Conservation (phyloP, 1,284 basidiomycete genomes). For the Cutaneotrichosporon cavernicola region DNA sequence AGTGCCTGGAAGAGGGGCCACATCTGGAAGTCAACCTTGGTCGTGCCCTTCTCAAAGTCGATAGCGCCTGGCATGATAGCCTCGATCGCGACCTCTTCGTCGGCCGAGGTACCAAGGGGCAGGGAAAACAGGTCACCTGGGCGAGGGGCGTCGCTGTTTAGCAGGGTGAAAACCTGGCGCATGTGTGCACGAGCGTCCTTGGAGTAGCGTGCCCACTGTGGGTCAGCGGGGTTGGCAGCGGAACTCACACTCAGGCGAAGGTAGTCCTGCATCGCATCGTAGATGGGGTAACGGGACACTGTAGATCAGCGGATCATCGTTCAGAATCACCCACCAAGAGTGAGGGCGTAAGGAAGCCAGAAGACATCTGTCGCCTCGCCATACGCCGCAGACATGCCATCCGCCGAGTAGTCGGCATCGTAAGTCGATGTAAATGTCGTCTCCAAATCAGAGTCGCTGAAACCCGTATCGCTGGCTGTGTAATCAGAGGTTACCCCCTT, state of each 20-base stretch:
- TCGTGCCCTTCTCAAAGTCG: constrained; percentile 53
- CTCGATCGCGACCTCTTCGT: constrained; percentile 42
- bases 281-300: constrained; percentile 89
- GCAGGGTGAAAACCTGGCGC: constrained; percentile 51
- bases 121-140: constrained; percentile 63
- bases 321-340: constrained; percentile 47
- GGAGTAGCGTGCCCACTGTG: constrained; percentile 84
- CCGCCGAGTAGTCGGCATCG: constrained; percentile 21
- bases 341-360: constrained; percentile 87
- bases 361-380: constrained; percentile 71
- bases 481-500: constrained; percentile 17
- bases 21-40: constrained; percentile 71
- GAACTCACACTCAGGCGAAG: constrained; percentile 63
- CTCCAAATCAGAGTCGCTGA: constrained; percentile 63
- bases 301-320: constrained; percentile 6
- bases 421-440: constrained; percentile 23
- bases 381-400: constrained; percentile 28
- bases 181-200: constrained; percentile 64
- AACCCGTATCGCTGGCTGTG: constrained; percentile 68
- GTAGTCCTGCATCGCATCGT: constrained; percentile 89
- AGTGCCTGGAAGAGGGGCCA: constrained; percentile 95
- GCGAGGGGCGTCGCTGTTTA: constrained; percentile 70
- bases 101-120: constrained; percentile 30
- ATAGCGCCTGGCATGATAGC: constrained; percentile 52
- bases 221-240: neutral